Conservation (phyloP, 2,329 filamentous ascomycete genomes). For the Botryotinia globosa region DNA sequence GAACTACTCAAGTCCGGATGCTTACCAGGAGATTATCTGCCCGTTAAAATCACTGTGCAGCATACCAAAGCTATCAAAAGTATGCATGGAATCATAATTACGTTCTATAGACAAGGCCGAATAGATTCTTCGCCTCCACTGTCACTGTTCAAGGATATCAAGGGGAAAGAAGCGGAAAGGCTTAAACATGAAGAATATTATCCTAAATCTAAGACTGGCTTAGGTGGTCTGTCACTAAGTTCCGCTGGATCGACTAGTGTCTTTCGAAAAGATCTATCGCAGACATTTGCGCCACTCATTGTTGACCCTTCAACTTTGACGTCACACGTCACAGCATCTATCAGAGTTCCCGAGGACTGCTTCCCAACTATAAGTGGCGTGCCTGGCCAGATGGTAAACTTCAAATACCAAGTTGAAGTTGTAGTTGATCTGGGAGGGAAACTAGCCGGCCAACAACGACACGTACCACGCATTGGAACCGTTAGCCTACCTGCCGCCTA, state of each 20-base stretch:
- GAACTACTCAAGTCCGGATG: constrained; percentile 81
- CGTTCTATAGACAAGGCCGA: constrained; percentile 83
- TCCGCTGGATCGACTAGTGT: constrained; percentile 84
- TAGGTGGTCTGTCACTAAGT: constrained; percentile 81
- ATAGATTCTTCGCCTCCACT: constrained; percentile 71
- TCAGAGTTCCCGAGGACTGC: constrained; percentile 83
- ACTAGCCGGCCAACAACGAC: constrained; percentile 61
- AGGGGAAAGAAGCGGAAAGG: constrained; percentile 63
- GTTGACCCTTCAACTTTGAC: constrained; percentile 78
- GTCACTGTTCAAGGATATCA: constrained; percentile 48
- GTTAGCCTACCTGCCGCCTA: constrained; percentile 31
- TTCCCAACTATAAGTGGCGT: constrained; percentile 91
- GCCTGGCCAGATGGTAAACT: constrained; percentile 90
- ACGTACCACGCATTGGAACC: constrained; percentile 36
- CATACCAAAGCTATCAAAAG: constrained; percentile 90
- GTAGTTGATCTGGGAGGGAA: constrained; percentile 90
- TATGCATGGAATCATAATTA: constrained; percentile 88
- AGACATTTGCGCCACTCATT: constrained; percentile 83
- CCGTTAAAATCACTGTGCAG: constrained; percentile 76
- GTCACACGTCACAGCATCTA: constrained; percentile 75
- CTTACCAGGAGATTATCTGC: constrained; percentile 78
- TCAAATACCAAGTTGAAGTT: constrained; percentile 91
- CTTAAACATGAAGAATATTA: constrained; percentile 74
- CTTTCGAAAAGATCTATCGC: constrained; percentile 93
- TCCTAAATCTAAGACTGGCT: constrained; percentile 79